A percentile compares a stretch with the other conserved stretches of the same genome.
phyloP scores from a whole-genome alignment of 495 filamentous ascomycete species.

The Xylaria curta region DNA sequence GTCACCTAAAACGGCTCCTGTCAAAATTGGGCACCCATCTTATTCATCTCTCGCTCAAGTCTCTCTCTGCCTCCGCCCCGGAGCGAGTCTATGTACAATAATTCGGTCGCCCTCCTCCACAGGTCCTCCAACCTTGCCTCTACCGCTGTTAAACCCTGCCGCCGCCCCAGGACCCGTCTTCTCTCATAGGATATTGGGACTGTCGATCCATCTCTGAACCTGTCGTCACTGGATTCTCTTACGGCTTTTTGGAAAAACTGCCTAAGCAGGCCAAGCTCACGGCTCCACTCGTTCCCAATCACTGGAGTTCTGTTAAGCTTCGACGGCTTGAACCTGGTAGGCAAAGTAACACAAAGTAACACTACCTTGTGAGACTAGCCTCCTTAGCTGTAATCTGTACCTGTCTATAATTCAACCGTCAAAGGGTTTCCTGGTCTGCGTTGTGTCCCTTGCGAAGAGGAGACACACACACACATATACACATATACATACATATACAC shows the following conservation, averaged over 20 bases:
- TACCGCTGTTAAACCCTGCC: slow-evolving; percentile 24
- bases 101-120: slow-evolving; percentile 19
- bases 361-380: slow-evolving; percentile 28
- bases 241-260: slow-evolving; percentile 28
- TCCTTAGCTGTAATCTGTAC: slow-evolving; percentile 35
- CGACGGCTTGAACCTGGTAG: slow-evolving; percentile 45
- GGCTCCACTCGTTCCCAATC: slow-evolving; percentile 51
- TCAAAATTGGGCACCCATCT: slow-evolving; percentile 46
- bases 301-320: slow-evolving; percentile 51
- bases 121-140: slow-evolving; percentile 18
- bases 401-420: slow-evolving; percentile 35
- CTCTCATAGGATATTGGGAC: slow-evolving; percentile 45
- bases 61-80: slow-evolving; percentile 36
- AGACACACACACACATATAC: slow-evolving; percentile 54
- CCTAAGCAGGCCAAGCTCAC: slow-evolving; percentile 38
- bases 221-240: slow-evolving; percentile 51
- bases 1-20: slow-evolving; percentile 45
- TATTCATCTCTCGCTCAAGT: slow-evolving; percentile 30
- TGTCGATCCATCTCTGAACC: slow-evolving; percentile 54
- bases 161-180: slow-evolving; percentile 34
- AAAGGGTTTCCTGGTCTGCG: slow-evolving; percentile 43
- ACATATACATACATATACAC: slow-evolving; percentile 66
- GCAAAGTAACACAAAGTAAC: slow-evolving; percentile 37
- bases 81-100: slow-evolving; percentile 40
- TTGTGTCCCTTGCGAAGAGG: slow-evolving; percentile 43